These are phyloP conservation scores for Orobanche coerulescens DNA, from an alignment of 257 asterid species.

Conservation along the genomic window DNA sequence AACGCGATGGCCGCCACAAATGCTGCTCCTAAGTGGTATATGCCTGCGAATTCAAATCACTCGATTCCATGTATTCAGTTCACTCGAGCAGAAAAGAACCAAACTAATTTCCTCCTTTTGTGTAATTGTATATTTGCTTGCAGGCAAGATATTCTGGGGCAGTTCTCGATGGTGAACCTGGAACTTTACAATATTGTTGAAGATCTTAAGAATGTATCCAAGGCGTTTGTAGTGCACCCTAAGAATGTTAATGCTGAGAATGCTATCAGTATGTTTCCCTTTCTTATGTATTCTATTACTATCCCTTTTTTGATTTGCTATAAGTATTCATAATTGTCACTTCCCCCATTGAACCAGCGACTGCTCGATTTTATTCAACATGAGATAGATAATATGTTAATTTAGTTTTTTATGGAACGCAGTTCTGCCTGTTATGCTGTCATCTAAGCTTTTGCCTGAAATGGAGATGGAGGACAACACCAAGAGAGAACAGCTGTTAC, in stretches of 20 bases:
- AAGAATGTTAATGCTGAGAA: slow-evolving; percentile 92
- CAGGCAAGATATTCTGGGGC: slow-evolving; percentile 90
- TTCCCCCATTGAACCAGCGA: not conserved
- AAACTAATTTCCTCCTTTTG: not conserved
- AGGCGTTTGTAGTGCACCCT: slow-evolving; percentile 94
- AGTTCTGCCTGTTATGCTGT: slow-evolving; percentile 97
- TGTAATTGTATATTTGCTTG: not conserved
- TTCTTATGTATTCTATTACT: not conserved
- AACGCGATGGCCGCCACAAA: slow-evolving; percentile 66
- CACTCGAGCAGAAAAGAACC: not conserved
- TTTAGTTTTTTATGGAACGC: slow-evolving; percentile 20
- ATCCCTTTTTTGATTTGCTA: not conserved
- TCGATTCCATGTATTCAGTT: slow-evolving; percentile 3
- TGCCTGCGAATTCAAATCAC: not conserved
- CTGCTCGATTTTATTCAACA: not conserved
- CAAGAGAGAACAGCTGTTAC: slow-evolving; percentile 81
- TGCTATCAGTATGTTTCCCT: slow-evolving; percentile 56
- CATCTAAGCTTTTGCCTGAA: slow-evolving; percentile 92
- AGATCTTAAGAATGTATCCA: slow-evolving; percentile 87
- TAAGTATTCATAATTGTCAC: not conserved
- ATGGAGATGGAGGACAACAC: slow-evolving; percentile 86
- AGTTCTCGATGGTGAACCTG: slow-evolving; percentile 93
- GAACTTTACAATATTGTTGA: slow-evolving; percentile 91
- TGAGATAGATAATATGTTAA: slow-evolving; percentile 7
- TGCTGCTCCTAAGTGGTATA: slow-evolving; percentile 74